phyloP scores from a whole-genome alignment of 2,329 filamentous ascomycete genomes.

The Lachnum nothofagi region DNA sequence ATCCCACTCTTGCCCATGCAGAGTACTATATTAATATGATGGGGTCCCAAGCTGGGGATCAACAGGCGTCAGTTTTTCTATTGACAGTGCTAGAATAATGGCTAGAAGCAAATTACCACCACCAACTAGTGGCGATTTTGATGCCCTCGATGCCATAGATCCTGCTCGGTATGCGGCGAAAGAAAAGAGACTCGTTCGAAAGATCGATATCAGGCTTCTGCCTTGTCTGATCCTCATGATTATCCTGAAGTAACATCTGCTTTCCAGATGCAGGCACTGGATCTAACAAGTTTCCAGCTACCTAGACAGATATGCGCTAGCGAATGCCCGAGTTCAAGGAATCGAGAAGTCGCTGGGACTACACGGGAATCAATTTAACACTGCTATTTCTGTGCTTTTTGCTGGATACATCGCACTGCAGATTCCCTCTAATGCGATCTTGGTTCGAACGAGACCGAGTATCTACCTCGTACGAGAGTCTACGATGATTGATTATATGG shows the following conservation, averaged over 20 bases:
- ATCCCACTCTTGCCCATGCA: neutral
- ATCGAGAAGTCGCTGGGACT: conserved; percentile 29
- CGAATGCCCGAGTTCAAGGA: conserved; percentile 19
- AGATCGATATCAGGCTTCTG: conserved; percentile 20
- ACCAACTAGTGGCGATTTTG: conserved; percentile 4
- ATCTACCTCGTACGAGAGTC: conserved; percentile 31
- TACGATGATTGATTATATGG: conserved; percentile 30
- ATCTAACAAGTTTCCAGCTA: conserved; percentile 20
- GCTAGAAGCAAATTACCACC: neutral
- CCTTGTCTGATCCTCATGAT: conserved; percentile 21
- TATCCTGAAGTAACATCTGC: conserved; percentile 13
- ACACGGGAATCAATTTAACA: conserved; percentile 38
- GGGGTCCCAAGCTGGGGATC: neutral
- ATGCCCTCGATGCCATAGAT: conserved; percentile 4
- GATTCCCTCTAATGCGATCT: conserved; percentile 38
- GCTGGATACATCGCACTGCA: conserved; percentile 34
- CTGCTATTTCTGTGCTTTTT: conserved; percentile 16
- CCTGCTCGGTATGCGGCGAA: conserved; percentile 9
- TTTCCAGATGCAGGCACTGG: neutral
- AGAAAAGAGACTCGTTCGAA: conserved; percentile 14
- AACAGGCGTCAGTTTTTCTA: neutral
- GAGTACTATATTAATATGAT: neutral
- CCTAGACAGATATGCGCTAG: conserved; percentile 31
- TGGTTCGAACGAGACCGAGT: conserved; percentile 29
- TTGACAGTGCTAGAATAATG: neutral